Base-by-base conservation (phyloP, 371 early-diverging fungal species). In the Fennellomyces sp. region DNA sequence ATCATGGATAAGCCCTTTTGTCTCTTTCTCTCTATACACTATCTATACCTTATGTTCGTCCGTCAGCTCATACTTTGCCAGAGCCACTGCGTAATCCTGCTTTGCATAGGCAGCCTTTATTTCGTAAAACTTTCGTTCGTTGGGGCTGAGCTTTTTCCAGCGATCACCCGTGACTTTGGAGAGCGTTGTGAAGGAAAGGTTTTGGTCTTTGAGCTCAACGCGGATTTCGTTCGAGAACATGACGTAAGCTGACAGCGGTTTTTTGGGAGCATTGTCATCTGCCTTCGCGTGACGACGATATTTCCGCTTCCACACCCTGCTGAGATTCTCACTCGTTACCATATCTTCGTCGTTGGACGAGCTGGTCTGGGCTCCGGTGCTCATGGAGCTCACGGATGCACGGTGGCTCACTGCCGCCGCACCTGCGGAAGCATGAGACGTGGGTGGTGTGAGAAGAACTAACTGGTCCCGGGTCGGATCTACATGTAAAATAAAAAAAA, bases 161-260 rank as follows among this genome's bases (percentile, higher is more conserved):
- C 73, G 76, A 23, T 79, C 77, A 21, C 82, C 82, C 0, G 80
- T 79, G 23, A 78, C 69, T 42, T 82, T 80, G 7, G 84, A 82
- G 13, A 81, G 56, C 25, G 82, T 79, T 0, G 79, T 73, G 58
- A 84, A 84, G 0, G 79, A 70, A 50, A 80, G 67, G 52, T 77
- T 76, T 17, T 77, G 65, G 11, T 74, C 63, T 25, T 73, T 69
- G 7, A 78, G 47, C 56, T 81, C 82, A 13, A 70, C 73, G 12
- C 85, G 68, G 12, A 83, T 68, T 23, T 74, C 60, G 33, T 80
- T 80, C 10, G 81, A 76, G 57, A 81, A 84, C 75, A 80, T 77
- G 19, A 84, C 83, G 64, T 84, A 84, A 0, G 85, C 85, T 2
- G 85, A 83, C 13, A 73, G 70, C 12, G 85, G 85, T 30, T 81